phyloP scores from a whole-genome alignment of 495 filamentous ascomycete genomes.

The Annulohypoxylon maeteangense region DNA sequence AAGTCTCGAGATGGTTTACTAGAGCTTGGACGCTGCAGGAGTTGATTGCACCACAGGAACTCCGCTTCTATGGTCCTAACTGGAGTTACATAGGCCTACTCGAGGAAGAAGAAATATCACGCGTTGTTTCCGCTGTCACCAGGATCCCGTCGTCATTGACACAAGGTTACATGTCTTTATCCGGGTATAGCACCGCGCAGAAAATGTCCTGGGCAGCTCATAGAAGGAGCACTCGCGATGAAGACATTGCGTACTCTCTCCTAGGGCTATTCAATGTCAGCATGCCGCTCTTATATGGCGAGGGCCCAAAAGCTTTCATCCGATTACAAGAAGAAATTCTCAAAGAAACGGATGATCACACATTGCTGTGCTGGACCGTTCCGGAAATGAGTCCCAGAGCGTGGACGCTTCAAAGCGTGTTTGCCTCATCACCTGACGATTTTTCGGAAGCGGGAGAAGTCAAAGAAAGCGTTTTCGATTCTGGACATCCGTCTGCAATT shows the following conservation, averaged over 20 bases:
- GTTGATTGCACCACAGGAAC: constrained; percentile 40
- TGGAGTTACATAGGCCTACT: constrained; percentile 44
- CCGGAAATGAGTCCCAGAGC: constrained; percentile 15
- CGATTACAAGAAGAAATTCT: constrained; percentile 50
- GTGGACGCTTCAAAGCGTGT: constrained; percentile 31
- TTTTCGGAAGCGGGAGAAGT: constrained; percentile 16
- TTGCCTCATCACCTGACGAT: constrained; percentile 34
- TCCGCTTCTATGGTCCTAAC: constrained; percentile 46
- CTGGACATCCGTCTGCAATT: constrained; percentile 17
- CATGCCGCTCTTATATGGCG: constrained; percentile 51
- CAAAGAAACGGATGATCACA: constrained; percentile 45
- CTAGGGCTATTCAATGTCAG: constrained; percentile 49
- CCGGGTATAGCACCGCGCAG: constrained; percentile 26
- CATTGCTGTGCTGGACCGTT: constrained; percentile 46
- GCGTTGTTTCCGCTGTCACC: constrained; percentile 24
- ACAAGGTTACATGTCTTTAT: neutral
- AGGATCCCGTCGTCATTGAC: constrained; percentile 33
- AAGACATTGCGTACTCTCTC: constrained; percentile 49
- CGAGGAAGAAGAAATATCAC: neutral
- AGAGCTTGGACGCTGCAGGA: constrained; percentile 53
- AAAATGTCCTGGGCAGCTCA: constrained; percentile 50
- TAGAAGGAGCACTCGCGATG: constrained; percentile 38
- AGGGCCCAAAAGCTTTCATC: constrained; percentile 46
- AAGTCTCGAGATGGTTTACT: constrained; percentile 44
- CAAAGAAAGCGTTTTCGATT: neutral